These are phyloP conservation scores for Bisporella sp. DNA, from an alignment of 2,329 filamentous ascomycete species.

Conservation along the genomic window DNA sequence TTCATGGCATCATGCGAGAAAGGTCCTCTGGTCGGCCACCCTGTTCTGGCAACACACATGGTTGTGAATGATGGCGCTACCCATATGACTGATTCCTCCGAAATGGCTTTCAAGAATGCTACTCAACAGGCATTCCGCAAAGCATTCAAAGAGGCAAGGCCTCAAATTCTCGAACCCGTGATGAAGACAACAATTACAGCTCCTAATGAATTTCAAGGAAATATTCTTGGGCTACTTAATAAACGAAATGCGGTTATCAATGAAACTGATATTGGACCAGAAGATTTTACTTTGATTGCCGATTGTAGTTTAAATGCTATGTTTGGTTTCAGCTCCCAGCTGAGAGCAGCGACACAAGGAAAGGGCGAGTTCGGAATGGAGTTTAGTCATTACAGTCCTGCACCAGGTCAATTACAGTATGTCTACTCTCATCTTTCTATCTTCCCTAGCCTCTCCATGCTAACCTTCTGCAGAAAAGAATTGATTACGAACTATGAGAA, in stretches of 20 bases:
- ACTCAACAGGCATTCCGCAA: constrained; percentile 97
- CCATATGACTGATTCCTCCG: constrained; percentile 95
- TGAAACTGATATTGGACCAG: constrained; percentile 87
- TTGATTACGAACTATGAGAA: constrained; percentile 62
- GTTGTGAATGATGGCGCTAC: constrained; percentile 93
- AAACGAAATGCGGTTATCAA: constrained; percentile 94
- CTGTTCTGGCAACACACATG: constrained; percentile 84
- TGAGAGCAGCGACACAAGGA: constrained; percentile 90
- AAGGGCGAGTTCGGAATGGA: constrained; percentile 99
- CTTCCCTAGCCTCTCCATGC: neutral
- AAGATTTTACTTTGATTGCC: constrained; percentile 88
- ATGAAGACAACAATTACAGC: constrained; percentile 99
- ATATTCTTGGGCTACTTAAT: constrained; percentile 89
- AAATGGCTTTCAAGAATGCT: constrained; percentile 91
- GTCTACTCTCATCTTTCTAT: constrained; percentile 29
- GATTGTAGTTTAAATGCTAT: constrained; percentile 94
- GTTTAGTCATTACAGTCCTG: constrained; percentile 90
- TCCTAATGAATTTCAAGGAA: constrained; percentile 95
- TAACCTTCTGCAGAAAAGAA: constrained; percentile 42
- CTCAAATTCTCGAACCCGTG: constrained; percentile 83
- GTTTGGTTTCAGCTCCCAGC: constrained; percentile 92
- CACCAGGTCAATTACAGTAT: constrained; percentile 83
- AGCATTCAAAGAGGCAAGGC: constrained; percentile 74
- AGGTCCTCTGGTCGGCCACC: constrained; percentile 88
- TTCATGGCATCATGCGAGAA: constrained; percentile 78